Conservation (phyloP, 1,284 basidiomycete genomes). For the Boletus smithii region DNA sequence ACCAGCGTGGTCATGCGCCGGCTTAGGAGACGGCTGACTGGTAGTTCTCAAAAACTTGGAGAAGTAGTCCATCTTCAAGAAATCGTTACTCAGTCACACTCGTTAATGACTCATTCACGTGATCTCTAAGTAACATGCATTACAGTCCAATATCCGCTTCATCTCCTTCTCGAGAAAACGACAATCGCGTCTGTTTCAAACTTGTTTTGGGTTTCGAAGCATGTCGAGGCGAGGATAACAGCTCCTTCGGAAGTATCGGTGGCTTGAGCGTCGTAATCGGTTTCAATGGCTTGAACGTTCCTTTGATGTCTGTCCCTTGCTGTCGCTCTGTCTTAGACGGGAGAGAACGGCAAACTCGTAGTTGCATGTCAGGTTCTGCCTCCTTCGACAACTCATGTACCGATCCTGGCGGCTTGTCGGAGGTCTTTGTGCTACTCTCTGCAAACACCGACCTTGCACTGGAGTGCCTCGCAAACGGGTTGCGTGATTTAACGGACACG, state of each 20-base stretch:
- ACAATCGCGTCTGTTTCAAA: constrained; percentile 24
- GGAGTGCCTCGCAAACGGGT: constrained; percentile 27
- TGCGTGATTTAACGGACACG: constrained; percentile 11
- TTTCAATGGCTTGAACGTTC: constrained; percentile 30
- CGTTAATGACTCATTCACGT: constrained; percentile 17
- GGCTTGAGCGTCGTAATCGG: constrained; percentile 38
- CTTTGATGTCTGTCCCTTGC: not conserved
- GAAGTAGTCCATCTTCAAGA: constrained; percentile 67
- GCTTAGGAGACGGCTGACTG: constrained; percentile 49
- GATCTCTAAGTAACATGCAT: constrained; percentile 10
- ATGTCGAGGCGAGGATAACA: constrained; percentile 12
- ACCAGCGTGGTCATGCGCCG: constrained; percentile 57
- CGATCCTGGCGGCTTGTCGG: not conserved
- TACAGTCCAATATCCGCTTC: not conserved
- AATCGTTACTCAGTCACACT: not conserved
- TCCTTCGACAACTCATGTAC: not conserved
- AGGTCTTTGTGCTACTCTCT: constrained; percentile 2
- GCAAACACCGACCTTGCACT: constrained; percentile 22
- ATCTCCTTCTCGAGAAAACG: constrained; percentile 11
- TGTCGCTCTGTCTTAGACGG: constrained; percentile 1
- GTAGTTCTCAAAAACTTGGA: constrained; percentile 69
- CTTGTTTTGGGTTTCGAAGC: constrained; percentile 2
- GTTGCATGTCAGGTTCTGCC: not conserved
- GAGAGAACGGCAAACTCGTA: constrained; percentile 12
- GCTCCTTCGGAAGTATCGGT: constrained; percentile 33